A percentile compares a stretch with the other conserved stretches of the same genome.
Evolutionary conservation across 805 yeast species (phyloP).

Genomic region (Candida nemodendra): DNA sequence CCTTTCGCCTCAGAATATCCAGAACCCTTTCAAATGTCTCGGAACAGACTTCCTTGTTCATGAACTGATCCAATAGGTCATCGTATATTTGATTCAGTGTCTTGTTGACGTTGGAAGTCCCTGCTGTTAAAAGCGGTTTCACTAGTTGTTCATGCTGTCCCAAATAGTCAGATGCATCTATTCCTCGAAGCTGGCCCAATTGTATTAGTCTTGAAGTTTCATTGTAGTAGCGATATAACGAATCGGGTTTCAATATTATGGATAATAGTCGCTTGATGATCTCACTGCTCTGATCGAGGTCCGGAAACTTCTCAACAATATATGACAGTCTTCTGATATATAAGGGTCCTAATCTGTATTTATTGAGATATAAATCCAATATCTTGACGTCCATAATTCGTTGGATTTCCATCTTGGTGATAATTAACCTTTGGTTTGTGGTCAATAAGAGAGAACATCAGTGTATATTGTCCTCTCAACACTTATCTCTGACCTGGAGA

Average conservation of each 20-base stretch:
- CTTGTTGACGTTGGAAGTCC: constrained; percentile 4
- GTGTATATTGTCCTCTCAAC: too few relatives aligned
- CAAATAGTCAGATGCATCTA: constrained; percentile 9
- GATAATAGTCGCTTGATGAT: constrained; percentile 12
- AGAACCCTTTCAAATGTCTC: constrained; percentile 13
- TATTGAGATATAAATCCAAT: constrained; percentile 10
- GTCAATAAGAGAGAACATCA: too few relatives aligned
- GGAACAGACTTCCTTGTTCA: constrained; percentile 2
- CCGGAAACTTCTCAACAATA: constrained; percentile 16
- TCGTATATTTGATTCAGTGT: constrained; percentile 8
- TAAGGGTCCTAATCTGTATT: constrained; percentile 18
- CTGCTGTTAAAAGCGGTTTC: constrained; percentile 2
- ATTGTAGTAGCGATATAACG: constrained; percentile 15
- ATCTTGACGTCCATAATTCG: constrained; percentile 10
- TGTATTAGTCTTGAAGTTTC: constrained; percentile 16
- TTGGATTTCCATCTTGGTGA: too few relatives aligned
- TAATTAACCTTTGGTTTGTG: too few relatives aligned
- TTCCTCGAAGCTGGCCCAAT: constrained; percentile 2
- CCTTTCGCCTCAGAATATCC: constrained; percentile 10
- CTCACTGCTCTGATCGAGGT: constrained; percentile 2
- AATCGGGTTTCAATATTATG: constrained; percentile 13
- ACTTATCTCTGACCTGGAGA: too few relatives aligned
- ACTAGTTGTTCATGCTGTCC: constrained; percentile 7
- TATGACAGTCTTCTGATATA: constrained; percentile 20
- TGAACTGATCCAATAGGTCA: constrained; percentile 6